Base-by-base conservation (phyloP, 202 grass and related monocot species). In the Schoenoplectus triqueter region DNA sequence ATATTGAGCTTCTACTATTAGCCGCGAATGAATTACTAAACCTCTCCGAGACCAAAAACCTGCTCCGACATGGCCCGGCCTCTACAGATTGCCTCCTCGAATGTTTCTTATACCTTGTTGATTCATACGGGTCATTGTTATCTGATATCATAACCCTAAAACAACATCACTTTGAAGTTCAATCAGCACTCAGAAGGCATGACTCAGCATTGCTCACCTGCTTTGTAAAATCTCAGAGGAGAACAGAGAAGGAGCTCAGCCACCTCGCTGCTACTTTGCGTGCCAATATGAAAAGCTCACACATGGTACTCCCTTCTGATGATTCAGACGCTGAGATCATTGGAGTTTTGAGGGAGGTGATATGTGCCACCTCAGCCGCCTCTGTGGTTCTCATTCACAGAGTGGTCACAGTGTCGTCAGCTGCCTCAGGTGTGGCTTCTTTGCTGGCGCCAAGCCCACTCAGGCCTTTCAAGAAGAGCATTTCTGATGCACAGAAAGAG, bases 111-210 rank as follows among this genome's bases (percentile, higher is more conserved):
- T 63, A 84, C 84, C 88, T 97, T 3, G 88, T 90, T 74, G 94
- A 97, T 88, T 90, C 90, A 22, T 90, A 89, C 83, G 92, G 88
- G 22, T 89, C 81, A 17, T 92, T 94, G 79, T 87, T 86, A 0
- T 77, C 87, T 2, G 54, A 69, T 0, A 67, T 89, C 8, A 51
- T 91, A 19, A 64, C 69, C 2, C 88, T 97, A 64, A 52, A 82
- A 2, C 87, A 90, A 64, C 80, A 92, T 59, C 69, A 76, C 0
- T 46, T 88, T 42, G 94, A 92, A 10, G 84, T 90, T 10, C 85
- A 82, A 10, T 73, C 90, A 47, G 92, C 94, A 20, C 41, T 86
- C 40, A 83, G 94, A 11, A 63, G 92, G 6, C 82, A 83, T 7
- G 92, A 97, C 45, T 2, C 39, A 0, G 20, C 81, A 31, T 87